A percentile compares a stretch with the other conserved stretches of the same genome.
phyloP scores from a whole-genome alignment of 2,329 filamentous ascomycete genomes.

The Talaromyces piceae region DNA sequence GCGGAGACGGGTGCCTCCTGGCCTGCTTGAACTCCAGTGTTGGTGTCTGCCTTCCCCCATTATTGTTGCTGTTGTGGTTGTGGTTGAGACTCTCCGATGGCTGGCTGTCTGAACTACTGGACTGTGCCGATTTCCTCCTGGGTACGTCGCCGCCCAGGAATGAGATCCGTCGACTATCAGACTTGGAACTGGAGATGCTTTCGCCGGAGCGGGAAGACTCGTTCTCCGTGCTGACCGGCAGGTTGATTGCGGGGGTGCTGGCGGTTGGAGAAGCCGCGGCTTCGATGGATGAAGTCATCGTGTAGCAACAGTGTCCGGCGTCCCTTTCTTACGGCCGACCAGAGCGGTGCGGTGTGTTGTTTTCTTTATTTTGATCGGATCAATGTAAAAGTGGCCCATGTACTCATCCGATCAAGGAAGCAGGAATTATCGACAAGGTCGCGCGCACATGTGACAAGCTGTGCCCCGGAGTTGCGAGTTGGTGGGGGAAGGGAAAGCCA shows the following conservation, averaged over 20 bases:
- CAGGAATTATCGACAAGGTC: not conserved
- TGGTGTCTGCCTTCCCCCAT: constrained; percentile 18
- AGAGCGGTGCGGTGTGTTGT: not conserved
- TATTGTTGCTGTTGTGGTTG: no score
- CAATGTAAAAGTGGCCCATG: not conserved
- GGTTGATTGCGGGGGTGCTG: constrained; percentile 7
- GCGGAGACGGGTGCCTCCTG: constrained; percentile 30
- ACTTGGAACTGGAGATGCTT: constrained; percentile 9
- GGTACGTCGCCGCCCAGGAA: constrained; percentile 19
- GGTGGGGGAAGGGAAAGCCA: not conserved
- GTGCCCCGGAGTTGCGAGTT: constrained; percentile 6
- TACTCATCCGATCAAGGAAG: not conserved
- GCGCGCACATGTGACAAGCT: constrained; percentile 9
- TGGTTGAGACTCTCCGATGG: constrained; percentile 20
- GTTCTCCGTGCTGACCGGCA: constrained; percentile 5
- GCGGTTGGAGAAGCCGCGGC: not conserved
- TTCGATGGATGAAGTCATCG: constrained; percentile 5
- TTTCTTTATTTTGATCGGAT: not conserved
- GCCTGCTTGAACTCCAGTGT: constrained; percentile 14
- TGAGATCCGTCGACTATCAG: constrained; percentile 13
- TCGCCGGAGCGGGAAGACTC: constrained; percentile 4
- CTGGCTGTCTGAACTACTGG: constrained; percentile 24
- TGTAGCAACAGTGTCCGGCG: not conserved
- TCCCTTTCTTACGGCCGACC: not conserved
- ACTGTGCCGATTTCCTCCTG: constrained; percentile 32